phyloP scores from a whole-genome alignment of 441 rosid species.

The Populus trichocarpa region DNA sequence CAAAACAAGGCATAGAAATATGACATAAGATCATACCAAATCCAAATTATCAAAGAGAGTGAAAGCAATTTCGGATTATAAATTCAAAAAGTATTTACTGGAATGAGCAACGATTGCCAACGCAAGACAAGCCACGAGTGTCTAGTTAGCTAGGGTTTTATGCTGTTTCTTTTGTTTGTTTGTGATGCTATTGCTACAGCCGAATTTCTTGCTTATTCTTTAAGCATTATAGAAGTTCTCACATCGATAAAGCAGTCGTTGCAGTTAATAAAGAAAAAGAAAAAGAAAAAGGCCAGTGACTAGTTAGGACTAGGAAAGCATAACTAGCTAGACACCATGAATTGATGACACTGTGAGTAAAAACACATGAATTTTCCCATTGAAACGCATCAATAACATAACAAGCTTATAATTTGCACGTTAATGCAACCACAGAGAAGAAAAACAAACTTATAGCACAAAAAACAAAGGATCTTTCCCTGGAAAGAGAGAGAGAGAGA shows the following conservation, averaged over 20 bases:
- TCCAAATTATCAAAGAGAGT: constrained; percentile 7
- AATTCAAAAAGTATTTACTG: not conserved
- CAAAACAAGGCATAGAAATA: constrained; percentile 7
- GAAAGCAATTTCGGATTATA: not conserved
- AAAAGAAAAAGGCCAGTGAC: not conserved
- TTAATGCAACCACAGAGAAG: constrained; percentile 20
- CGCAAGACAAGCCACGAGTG: constrained; percentile 10
- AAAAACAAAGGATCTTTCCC: constrained; percentile 21
- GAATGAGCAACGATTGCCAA: constrained; percentile 11
- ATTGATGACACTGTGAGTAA: not conserved
- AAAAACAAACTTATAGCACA: constrained; percentile 17
- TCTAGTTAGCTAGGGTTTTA: not conserved
- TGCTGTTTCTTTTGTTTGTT: not conserved
- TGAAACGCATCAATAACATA: not conserved
- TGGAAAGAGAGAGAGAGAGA: not conserved
- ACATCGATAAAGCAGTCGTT: not conserved
- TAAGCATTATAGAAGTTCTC: not conserved
- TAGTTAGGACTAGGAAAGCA: not conserved
- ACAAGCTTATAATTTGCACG: not conserved
- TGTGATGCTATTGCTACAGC: not conserved
- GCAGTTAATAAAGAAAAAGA: not conserved
- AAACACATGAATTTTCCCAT: not conserved
- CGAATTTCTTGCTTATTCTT: not conserved
- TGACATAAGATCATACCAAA: constrained; percentile 12
- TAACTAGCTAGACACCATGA: not conserved